Evolutionary conservation across 139 green algal genomes (phyloP).

Genomic region (Coelastrella sp.): DNA sequence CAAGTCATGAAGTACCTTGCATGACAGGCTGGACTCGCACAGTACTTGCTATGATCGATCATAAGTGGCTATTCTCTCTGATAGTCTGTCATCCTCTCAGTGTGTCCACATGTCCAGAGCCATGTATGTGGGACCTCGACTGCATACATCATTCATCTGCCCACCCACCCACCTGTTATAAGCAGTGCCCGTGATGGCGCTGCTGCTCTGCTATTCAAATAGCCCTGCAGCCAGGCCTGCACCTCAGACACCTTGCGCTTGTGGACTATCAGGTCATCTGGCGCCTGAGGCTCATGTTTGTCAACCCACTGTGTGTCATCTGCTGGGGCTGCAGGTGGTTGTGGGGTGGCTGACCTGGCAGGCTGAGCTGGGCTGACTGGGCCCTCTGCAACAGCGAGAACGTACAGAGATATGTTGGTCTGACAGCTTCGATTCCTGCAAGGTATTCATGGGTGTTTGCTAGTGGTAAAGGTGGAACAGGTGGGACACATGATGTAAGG

Average conservation of each 20-base stretch:
- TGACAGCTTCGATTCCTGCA: no score
- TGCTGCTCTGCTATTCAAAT: not conserved
- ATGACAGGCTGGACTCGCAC: no score
- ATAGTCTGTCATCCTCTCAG: no score
- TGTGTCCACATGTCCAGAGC: not conserved
- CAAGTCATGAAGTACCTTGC: no score
- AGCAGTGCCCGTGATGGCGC: conserved; percentile 49
- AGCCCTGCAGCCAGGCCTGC: conserved; percentile 70
- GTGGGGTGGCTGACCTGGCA: not conserved
- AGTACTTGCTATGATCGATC: no score
- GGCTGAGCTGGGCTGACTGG: not conserved
- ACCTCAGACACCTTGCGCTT: conserved; percentile 82
- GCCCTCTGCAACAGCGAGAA: not conserved
- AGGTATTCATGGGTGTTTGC: no score
- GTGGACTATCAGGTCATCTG: conserved; percentile 74
- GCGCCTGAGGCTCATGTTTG: conserved; percentile 61
- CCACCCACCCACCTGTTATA: conserved; percentile 55
- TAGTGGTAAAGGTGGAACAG: no score
- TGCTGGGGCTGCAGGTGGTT: conserved; percentile 6
- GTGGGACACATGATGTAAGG: no score
- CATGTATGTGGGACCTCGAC: not conserved
- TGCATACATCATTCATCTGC: not conserved
- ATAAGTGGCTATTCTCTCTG: no score
- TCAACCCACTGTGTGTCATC: conserved; percentile 60
- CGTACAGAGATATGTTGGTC: no score